Conservation (phyloP, 1,284 basidiomycete genomes). For the Apiotrichum sp. region DNA sequence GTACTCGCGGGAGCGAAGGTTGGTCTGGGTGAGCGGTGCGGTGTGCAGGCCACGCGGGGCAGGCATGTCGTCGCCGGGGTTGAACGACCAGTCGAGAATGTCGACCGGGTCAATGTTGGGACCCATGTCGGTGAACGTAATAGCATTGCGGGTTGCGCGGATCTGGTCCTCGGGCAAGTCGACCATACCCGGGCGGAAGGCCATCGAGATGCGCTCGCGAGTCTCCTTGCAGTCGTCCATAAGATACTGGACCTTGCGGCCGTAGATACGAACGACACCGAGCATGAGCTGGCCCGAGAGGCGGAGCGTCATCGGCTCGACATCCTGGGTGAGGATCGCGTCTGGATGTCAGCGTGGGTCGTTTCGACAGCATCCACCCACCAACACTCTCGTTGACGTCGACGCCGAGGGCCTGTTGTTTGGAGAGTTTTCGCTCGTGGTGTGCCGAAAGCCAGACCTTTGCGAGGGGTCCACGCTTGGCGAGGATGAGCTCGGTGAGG, state of each 20-base stretch:
- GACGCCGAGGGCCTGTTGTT: conserved; percentile 86
- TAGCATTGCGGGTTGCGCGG: conserved; percentile 68
- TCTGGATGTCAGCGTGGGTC: conserved; percentile 49
- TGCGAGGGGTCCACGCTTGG: conserved; percentile 85
- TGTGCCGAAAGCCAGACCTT: conserved; percentile 99
- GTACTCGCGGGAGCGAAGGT: conserved; percentile 33
- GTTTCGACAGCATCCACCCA: conserved; percentile 48
- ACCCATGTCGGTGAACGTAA: conserved; percentile 36
- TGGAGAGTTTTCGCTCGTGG: conserved; percentile 96
- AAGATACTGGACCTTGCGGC: conserved; percentile 93
- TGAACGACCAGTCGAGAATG: conserved; percentile 39
- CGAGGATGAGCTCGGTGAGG: conserved; percentile 86
- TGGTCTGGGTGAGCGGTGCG: conserved; percentile 20
- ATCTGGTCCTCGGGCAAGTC: conserved; percentile 93
- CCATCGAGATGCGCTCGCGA: conserved; percentile 89
- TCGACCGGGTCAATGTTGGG: conserved; percentile 24
- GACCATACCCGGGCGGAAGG: conserved; percentile 85
- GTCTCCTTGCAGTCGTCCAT: conserved; percentile 97
- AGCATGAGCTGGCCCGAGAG: conserved; percentile 90
- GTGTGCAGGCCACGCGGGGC: conserved; percentile 16
- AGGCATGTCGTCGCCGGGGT: conserved; percentile 6
- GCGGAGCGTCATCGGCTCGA: conserved; percentile 79
- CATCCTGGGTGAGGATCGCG: conserved; percentile 73
- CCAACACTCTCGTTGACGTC: conserved; percentile 91
- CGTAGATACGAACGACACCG: conserved; percentile 95